phyloP scores from a whole-genome alignment of 768 basidiomycete genomes.

The Multifurca ochricompacta region DNA sequence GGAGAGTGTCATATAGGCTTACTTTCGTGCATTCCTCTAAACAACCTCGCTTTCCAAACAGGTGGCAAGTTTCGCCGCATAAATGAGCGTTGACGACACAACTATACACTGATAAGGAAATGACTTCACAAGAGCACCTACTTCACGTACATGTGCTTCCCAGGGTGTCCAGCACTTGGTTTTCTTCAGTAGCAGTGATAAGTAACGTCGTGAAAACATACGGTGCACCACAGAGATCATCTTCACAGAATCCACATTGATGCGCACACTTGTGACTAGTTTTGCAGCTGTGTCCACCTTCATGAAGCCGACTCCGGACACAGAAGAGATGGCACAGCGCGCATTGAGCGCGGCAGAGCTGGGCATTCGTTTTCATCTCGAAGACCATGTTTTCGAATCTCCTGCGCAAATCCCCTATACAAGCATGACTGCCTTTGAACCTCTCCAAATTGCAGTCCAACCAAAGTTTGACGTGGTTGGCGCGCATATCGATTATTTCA shows the following conservation, averaged over 20 bases:
- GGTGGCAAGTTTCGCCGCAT: conserved; percentile 44
- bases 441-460: conserved; percentile 40
- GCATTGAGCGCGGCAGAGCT: conserved; percentile 45
- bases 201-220: conserved; percentile 26
- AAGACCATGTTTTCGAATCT: conserved; percentile 37
- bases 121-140: not conserved
- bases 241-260: conserved; percentile 37
- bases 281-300: conserved; percentile 40
- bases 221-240: conserved; percentile 38
- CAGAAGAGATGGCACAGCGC: conserved; percentile 43
- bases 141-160: conserved; percentile 44
- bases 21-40: conserved; percentile 48
- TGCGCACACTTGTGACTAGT: conserved; percentile 42
- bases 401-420: conserved; percentile 40
- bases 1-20: not conserved
- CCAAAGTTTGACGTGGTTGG: conserved; percentile 45
- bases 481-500: conserved; percentile 34
- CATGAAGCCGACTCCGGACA: conserved; percentile 40
- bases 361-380: conserved; percentile 38
- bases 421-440: conserved; percentile 38
- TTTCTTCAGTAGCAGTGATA: not conserved
- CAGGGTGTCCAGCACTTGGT: conserved; percentile 47
- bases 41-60: conserved; percentile 43
- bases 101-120: conserved; percentile 26
- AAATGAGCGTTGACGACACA: conserved; percentile 44